phyloP scores from a whole-genome alignment of 2,329 filamentous ascomycete genomes.

The Talaromyces sp. region DNA sequence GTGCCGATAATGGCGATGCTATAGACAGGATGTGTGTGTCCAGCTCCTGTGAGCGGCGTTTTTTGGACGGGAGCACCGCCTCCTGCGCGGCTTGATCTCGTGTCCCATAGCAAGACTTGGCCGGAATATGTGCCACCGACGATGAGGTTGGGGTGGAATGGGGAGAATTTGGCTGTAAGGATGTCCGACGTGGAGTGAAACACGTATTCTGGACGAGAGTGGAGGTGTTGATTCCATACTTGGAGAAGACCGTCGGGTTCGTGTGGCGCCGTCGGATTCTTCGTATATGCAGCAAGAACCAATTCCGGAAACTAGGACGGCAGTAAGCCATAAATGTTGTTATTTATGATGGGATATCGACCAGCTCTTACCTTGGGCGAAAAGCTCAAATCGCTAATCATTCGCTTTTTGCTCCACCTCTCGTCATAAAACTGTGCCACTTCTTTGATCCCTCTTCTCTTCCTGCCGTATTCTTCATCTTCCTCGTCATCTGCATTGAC shows the following conservation, averaged over 20 bases:
- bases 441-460: constrained; percentile 59
- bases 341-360: too few species aligned
- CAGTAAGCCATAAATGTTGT: neutral
- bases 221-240: constrained; percentile 95
- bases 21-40: constrained; percentile 95
- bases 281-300: constrained; percentile 90
- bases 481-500: constrained; percentile 70
- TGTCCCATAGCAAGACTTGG: constrained; percentile 96
- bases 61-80: constrained; percentile 76
- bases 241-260: constrained; percentile 91
- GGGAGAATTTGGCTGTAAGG: constrained; percentile 94
- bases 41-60: constrained; percentile 88
- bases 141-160: constrained; percentile 94
- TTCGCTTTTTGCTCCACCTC: constrained; percentile 93
- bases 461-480: constrained; percentile 57
- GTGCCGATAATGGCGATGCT: constrained; percentile 93
- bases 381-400: constrained; percentile 93
- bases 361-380: constrained; percentile 65
- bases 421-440: constrained; percentile 91
- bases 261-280: constrained; percentile 90
- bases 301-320: constrained; percentile 72
- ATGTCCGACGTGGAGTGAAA: constrained; percentile 97
- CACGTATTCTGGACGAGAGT: constrained; percentile 89
- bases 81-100: constrained; percentile 71
- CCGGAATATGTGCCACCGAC: constrained; percentile 95